Percentiles rank a stretch among this genome's conserved stretches.
Evolutionary conservation across 495 filamentous ascomycete genomes (phyloP).

Genomic region (Penicillium atrosanguineum): DNA sequence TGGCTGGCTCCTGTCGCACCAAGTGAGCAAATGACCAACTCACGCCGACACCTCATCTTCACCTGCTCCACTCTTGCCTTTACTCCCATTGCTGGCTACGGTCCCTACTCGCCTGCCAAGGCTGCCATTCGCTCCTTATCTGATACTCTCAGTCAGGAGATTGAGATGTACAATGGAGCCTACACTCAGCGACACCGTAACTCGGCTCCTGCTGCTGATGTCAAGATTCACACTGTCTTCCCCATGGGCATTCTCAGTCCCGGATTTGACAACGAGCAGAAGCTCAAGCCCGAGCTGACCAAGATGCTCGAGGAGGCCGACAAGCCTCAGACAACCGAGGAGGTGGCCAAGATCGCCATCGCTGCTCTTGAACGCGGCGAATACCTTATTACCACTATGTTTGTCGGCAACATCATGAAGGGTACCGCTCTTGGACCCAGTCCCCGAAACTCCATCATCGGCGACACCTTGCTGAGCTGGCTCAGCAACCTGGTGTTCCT

Average conservation of each 20-base stretch:
- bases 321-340: conserved; percentile 71
- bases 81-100: conserved; percentile 77
- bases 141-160: conserved; percentile 79
- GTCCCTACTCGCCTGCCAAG: conserved; percentile 81
- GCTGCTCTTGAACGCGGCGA: conserved; percentile 74
- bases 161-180: conserved; percentile 73
- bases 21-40: conserved; percentile 27
- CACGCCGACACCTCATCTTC: conserved; percentile 79
- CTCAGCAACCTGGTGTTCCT: conserved; percentile 44
- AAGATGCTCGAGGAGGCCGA: conserved; percentile 79
- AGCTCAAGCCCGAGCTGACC: conserved; percentile 78
- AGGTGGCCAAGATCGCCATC: conserved; percentile 70
- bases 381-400: conserved; percentile 70
- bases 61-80: conserved; percentile 78
- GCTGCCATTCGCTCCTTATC: conserved; percentile 78
- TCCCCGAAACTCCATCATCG: conserved; percentile 39
- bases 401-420: conserved; percentile 64
- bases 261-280: conserved; percentile 75
- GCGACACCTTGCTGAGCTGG: conserved; percentile 45
- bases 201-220: conserved; percentile 49
- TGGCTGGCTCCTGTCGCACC: conserved; percentile 46
- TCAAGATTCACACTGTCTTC: conserved; percentile 80
- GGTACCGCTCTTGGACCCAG: conserved; percentile 45
- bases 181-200: conserved; percentile 47
- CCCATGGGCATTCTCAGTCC: conserved; percentile 79